Evolutionary conservation across 495 filamentous ascomycete genomes (phyloP).

Genomic region (Penicillium ochrochloron): DNA sequence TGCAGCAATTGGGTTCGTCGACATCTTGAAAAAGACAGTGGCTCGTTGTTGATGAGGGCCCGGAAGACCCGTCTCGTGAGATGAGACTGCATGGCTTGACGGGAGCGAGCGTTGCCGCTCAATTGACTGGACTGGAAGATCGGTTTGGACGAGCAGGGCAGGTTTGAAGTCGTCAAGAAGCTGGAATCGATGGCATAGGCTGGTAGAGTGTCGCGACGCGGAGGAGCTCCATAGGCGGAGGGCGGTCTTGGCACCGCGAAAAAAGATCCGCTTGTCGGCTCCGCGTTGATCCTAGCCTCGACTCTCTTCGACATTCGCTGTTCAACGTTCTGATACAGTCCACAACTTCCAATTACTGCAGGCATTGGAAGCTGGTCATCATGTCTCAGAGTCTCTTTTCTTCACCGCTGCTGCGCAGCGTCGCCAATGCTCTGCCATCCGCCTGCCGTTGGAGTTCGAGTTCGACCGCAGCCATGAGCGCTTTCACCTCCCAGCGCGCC

Average conservation of each 20-base stretch:
- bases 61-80: conserved; percentile 76
- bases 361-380: neutral
- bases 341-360: conserved; percentile 7
- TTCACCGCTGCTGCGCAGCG: conserved; percentile 38
- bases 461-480: conserved; percentile 42
- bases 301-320: conserved; percentile 1
- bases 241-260: conserved; percentile 41
- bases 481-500: conserved; percentile 34
- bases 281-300: conserved; percentile 15
- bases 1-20: conserved; percentile 41
- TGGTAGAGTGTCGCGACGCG: conserved; percentile 27
- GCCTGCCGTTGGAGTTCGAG: conserved; percentile 50
- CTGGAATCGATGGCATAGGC: conserved; percentile 7
- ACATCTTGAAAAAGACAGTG: conserved; percentile 54
- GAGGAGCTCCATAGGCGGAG: conserved; percentile 31
- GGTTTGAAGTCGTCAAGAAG: neutral
- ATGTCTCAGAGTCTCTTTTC: conserved; percentile 45
- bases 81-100: conserved; percentile 74
- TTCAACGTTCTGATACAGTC: conserved; percentile 5
- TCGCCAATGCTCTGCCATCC: conserved; percentile 29
- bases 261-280: conserved; percentile 30
- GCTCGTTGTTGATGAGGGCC: conserved; percentile 68
- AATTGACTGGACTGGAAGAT: neutral
- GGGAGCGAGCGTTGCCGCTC: conserved; percentile 12
- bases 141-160: conserved; percentile 1